A percentile compares a stretch with the other conserved stretches of the same genome.
Conservation (phyloP, 2,329 filamentous ascomycete genomes). For the Zalaria sp. region DNA sequence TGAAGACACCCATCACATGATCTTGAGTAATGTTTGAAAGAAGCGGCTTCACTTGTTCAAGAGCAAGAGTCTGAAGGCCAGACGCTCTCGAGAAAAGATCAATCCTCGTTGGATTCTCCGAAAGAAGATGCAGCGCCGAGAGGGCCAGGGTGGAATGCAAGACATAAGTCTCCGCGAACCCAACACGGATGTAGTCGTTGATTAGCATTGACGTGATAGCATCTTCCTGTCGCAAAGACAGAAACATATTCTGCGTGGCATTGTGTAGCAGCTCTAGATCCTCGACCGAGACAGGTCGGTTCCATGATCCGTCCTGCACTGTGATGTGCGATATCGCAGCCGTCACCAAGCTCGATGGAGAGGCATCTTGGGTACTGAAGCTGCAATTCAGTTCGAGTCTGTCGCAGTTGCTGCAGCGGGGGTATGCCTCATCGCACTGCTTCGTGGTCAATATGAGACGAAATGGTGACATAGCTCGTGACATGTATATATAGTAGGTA, state of each 20-base stretch:
- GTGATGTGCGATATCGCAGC: slow-evolving; percentile 2
- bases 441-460: neutral
- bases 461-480: neutral
- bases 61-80: slow-evolving; percentile 5
- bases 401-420: slow-evolving; percentile 8
- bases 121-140: slow-evolving; percentile 10
- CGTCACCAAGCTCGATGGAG: slow-evolving; percentile 1
- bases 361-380: neutral
- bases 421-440: slow-evolving; percentile 11
- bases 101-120: slow-evolving; percentile 1
- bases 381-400: slow-evolving; percentile 8
- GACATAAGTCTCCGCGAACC: slow-evolving; percentile 5
- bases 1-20: slow-evolving; percentile 6
- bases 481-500: neutral
- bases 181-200: slow-evolving; percentile 1
- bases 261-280: slow-evolving; percentile 10
- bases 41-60: slow-evolving; percentile 5
- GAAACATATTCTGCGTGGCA: slow-evolving; percentile 5
- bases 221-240: slow-evolving; percentile 2
- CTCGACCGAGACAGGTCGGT: slow-evolving; percentile 6
- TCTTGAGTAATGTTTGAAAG: slow-evolving; percentile 1
- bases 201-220: slow-evolving; percentile 2
- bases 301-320: neutral
- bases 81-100: slow-evolving; percentile 4
- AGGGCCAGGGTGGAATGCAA: slow-evolving; percentile 9